phyloP scores from a whole-genome alignment of 768 basidiomycete genomes.

The Xanthoconium purpureum region DNA sequence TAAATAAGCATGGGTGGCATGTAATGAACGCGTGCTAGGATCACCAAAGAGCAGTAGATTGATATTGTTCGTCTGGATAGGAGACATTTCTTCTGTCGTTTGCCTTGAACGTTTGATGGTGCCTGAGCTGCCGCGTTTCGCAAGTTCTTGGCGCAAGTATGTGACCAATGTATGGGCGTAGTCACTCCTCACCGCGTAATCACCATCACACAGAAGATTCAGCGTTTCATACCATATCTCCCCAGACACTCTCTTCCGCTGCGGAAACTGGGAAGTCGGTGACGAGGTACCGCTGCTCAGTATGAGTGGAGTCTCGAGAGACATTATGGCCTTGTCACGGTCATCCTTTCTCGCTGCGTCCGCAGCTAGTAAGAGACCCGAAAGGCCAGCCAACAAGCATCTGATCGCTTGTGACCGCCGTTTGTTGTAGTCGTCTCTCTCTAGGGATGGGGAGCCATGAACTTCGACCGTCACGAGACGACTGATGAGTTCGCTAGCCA shows the following conservation, averaged over 20 bases:
- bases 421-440: slow-evolving; percentile 36
- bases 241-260: slow-evolving; percentile 66
- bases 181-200: slow-evolving; percentile 74
- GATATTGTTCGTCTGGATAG: slow-evolving; percentile 44
- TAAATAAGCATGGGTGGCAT: slow-evolving; percentile 76
- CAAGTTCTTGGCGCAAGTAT: slow-evolving; percentile 76
- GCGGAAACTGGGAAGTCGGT: slow-evolving; percentile 38
- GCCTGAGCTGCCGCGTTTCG: slow-evolving; percentile 49
- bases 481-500: slow-evolving; percentile 77
- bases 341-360: slow-evolving; percentile 37
- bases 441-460: slow-evolving; percentile 49
- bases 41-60: slow-evolving; percentile 56
- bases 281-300: slow-evolving; percentile 28
- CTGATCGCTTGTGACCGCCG: slow-evolving; percentile 65
- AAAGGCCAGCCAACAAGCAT: slow-evolving; percentile 64
- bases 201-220: slow-evolving; percentile 75
- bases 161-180: slow-evolving; percentile 72
- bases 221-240: slow-evolving; percentile 92
- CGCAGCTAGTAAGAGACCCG: slow-evolving; percentile 66
- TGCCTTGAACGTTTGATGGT: slow-evolving; percentile 45
- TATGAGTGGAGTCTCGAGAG: slow-evolving; percentile 25
- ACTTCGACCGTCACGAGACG: slow-evolving; percentile 70
- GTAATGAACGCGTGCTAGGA: slow-evolving; percentile 65
- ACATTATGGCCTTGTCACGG: slow-evolving; percentile 7
- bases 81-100: slow-evolving; percentile 46